Conservation (phyloP, 1,284 basidiomycete species). For the Cutaneotrichosporon cyanovorans region DNA sequence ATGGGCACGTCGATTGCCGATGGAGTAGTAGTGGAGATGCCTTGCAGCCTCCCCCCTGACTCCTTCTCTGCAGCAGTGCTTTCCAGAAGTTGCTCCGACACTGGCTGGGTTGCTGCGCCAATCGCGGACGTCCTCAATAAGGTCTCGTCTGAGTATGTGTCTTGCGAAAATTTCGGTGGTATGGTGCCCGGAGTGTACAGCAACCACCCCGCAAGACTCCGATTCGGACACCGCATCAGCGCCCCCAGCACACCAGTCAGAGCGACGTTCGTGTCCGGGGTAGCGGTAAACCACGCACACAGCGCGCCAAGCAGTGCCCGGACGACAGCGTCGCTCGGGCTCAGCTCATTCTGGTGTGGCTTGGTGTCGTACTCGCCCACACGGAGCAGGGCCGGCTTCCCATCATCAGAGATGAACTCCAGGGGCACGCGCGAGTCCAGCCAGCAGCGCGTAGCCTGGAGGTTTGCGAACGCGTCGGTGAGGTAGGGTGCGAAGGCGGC, state of each 20-base stretch:
- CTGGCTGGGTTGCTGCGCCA: too few species aligned
- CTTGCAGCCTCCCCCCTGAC: too few species aligned
- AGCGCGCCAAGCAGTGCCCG: constrained; percentile 63
- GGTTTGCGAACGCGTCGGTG: constrained; percentile 26
- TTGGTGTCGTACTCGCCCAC: constrained; percentile 15
- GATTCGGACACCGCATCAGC: constrained; percentile 71
- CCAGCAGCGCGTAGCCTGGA: constrained; percentile 31
- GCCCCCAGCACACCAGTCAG: constrained; percentile 73
- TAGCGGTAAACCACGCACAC: constrained; percentile 71
- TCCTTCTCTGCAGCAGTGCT: too few species aligned
- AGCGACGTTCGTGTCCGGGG: constrained; percentile 79
- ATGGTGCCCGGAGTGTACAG: constrained; percentile 22
- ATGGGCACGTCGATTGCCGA: too few species aligned
- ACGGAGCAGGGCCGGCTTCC: constrained; percentile 15
- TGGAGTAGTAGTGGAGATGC: too few species aligned
- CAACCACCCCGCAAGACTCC: constrained; percentile 82
- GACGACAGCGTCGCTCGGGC: constrained; percentile 68
- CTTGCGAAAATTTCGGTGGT: too few species aligned
- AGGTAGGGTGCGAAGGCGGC: constrained; percentile 58
- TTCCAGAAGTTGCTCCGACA: too few species aligned
- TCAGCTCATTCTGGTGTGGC: constrained; percentile 55
- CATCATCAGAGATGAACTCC: constrained; percentile 19
- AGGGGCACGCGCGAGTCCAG: constrained; percentile 15
- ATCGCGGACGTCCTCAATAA: too few species aligned
- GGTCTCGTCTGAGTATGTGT: too few species aligned